Evolutionary conservation across 805 yeast species (phyloP).

Genomic region (Ogataea neopini): DNA sequence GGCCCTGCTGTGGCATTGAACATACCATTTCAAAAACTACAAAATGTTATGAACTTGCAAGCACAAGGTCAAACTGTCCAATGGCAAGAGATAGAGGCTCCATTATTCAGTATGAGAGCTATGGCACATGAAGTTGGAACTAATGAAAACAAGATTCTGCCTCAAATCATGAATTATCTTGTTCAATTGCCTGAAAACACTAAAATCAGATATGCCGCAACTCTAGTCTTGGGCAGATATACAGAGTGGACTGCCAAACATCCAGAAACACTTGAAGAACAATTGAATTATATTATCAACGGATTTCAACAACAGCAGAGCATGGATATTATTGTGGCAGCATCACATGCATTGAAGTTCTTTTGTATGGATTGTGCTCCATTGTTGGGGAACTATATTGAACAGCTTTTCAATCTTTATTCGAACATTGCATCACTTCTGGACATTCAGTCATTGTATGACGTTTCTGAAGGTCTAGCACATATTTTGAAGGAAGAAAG

Average conservation of each 20-base stretch:
- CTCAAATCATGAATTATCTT: slow-evolving; percentile 70
- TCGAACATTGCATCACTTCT: slow-evolving; percentile 52
- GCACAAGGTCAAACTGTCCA: slow-evolving; percentile 38
- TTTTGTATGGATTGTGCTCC: slow-evolving; percentile 89
- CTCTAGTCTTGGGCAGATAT: slow-evolving; percentile 91
- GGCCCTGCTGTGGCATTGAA: slow-evolving; percentile 71
- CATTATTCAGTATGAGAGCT: slow-evolving; percentile 83
- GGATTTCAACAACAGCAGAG: slow-evolving; percentile 54
- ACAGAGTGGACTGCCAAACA: slow-evolving; percentile 93
- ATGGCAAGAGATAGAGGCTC: slow-evolving; percentile 91
- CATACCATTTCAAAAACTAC: slow-evolving; percentile 68
- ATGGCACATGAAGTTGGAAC: slow-evolving; percentile 90
- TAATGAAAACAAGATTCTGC: slow-evolving; percentile 64
- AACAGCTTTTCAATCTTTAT: slow-evolving; percentile 76
- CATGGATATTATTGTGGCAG: slow-evolving; percentile 69
- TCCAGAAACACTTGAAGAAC: slow-evolving; percentile 78
- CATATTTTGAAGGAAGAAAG: slow-evolving; percentile 71
- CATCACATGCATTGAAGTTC: slow-evolving; percentile 91
- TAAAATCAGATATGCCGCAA: slow-evolving; percentile 87
- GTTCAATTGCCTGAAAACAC: slow-evolving; percentile 79
- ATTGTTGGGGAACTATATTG: slow-evolving; percentile 63
- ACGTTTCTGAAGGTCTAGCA: slow-evolving; percentile 87
- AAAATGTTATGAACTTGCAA: slow-evolving; percentile 37
- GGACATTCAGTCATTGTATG: slow-evolving; percentile 70
- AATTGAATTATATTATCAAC: slow-evolving; percentile 76